Conservation (phyloP, 1,284 basidiomycete genomes). For the Ceratobasidium sp. region DNA sequence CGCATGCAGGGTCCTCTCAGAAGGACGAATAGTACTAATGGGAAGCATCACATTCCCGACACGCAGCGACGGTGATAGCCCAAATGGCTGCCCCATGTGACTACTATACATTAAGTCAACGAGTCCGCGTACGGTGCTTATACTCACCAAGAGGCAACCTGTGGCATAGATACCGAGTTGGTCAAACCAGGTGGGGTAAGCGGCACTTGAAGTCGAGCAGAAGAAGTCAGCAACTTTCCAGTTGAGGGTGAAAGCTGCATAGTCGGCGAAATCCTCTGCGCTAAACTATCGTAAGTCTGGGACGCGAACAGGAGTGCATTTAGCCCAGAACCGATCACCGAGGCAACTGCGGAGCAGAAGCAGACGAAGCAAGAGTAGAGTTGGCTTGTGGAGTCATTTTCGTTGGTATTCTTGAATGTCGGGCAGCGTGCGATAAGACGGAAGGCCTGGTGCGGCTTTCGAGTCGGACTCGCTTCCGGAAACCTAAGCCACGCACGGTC, state of each 20-base stretch:
- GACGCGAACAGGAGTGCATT: constrained; percentile 33
- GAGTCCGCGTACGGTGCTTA: background rate
- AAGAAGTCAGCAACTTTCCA: constrained; percentile 16
- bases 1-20: constrained; percentile 4
- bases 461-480: background rate
- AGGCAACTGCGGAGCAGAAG: constrained; percentile 21
- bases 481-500: background rate
- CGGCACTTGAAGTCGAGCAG: background rate
- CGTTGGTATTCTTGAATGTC: constrained; percentile 5
- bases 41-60: constrained; percentile 20
- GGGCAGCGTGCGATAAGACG: constrained; percentile 30
- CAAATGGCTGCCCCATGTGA: background rate
- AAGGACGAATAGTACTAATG: background rate
- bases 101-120: background rate
- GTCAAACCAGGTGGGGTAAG: constrained; percentile 13
- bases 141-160: constrained; percentile 21
- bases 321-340: constrained; percentile 25
- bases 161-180: constrained; percentile 28
- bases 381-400: background rate
- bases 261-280: background rate
- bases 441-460: background rate
- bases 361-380: constrained; percentile 3
- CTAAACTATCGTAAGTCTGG: constrained; percentile 5
- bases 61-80: constrained; percentile 23
- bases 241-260: constrained; percentile 14